Conservation (phyloP, 352 stramenopile species). For the Globisporangium paroecandrum region DNA sequence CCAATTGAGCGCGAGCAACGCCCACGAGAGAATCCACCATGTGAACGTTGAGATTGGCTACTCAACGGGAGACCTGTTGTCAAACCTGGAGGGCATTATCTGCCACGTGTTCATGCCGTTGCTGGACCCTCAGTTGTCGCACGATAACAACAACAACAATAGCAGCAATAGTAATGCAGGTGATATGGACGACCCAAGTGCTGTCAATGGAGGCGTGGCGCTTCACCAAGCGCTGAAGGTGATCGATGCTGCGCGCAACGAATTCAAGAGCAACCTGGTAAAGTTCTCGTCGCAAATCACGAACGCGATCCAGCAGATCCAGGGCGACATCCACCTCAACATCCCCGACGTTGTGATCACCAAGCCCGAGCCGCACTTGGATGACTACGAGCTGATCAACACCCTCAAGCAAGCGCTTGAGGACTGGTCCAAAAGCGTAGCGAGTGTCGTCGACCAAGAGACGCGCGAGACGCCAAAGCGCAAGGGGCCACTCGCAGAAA, state of each 20-base stretch:
- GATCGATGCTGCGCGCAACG: slow-evolving; percentile 80
- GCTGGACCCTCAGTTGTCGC: slow-evolving; percentile 65
- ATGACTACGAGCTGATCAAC: slow-evolving; percentile 86
- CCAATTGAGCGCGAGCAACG: slow-evolving; percentile 26
- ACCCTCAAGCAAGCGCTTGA: slow-evolving; percentile 90
- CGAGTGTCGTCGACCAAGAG: slow-evolving; percentile 89
- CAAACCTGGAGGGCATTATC: slow-evolving; percentile 84
- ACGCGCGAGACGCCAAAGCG: slow-evolving; percentile 81
- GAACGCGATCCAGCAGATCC: slow-evolving; percentile 92
- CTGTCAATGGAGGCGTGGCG: slow-evolving; percentile 6
- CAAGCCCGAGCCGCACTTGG: slow-evolving; percentile 80
- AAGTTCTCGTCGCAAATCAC: slow-evolving; percentile 93
- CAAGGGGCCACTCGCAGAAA: slow-evolving; percentile 91
- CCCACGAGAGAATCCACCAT: slow-evolving; percentile 48
- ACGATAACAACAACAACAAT: slow-evolving; percentile 19
- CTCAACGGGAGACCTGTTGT: slow-evolving; percentile 81
- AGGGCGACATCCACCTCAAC: slow-evolving; percentile 91
- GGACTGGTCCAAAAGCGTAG: slow-evolving; percentile 91
- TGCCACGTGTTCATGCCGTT: slow-evolving; percentile 89
- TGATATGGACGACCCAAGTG: neutral
- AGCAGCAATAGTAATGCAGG: slow-evolving; percentile 1
- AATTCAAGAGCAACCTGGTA: slow-evolving; percentile 88
- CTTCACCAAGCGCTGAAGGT: slow-evolving; percentile 65
- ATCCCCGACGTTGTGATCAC: slow-evolving; percentile 91
- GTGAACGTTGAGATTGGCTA: slow-evolving; percentile 83